Evolutionary conservation across 129 eudicot species (phyloP), one percentile per base, ranked within the genome.

Genomic region (Sambucus nigra): DNA sequence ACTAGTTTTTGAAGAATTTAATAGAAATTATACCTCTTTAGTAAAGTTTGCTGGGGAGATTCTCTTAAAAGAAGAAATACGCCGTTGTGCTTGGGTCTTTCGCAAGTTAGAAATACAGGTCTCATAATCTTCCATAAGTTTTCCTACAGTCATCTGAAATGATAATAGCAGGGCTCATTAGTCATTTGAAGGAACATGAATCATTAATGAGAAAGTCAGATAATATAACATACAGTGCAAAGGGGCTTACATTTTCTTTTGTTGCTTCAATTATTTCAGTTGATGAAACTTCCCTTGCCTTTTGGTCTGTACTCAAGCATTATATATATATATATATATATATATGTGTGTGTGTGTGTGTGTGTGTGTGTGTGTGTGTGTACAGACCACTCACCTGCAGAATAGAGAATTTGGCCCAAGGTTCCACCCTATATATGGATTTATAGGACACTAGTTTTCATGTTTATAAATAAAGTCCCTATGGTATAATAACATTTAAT

Each of bases 11-110:
- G 42, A 47, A 10, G 38, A 48, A 47, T 20, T 25, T 10, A 17
- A 47, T 14, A 50, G 16, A 22, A 60, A 53, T 12, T 25, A 16
- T 75, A 92, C 99, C 95, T 92, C 91, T 75, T 86, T 92, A 9
- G 96, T 80, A 68, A 82, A 92, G 71, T 92, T 92, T 46, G 78
- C 96, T 20, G 99, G 99, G 65, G 74, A 68, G 58, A 86, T 80
- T 41, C 55, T 76, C 40, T 59, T 80, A 23, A 86, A 58, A 46
- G 99, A 86, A 64, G 47, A 59, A 29, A 48, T 57, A 33, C 94
- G 82, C 18, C 99, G 65, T 47, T 74, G 75, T 26, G 78, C 57
- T 62, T 92, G 96, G 51, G 94, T 11, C 46, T 67, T 77, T 65
- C 96, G 63, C 69, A 86, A 73, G 61, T 61, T 32, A 57, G 73